Percentiles rank a stretch among this genome's conserved stretches.
These are phyloP conservation scores for Neurospora sp. DNA, from an alignment of 495 filamentous ascomycete genomes.

Conservation along the genomic window DNA sequence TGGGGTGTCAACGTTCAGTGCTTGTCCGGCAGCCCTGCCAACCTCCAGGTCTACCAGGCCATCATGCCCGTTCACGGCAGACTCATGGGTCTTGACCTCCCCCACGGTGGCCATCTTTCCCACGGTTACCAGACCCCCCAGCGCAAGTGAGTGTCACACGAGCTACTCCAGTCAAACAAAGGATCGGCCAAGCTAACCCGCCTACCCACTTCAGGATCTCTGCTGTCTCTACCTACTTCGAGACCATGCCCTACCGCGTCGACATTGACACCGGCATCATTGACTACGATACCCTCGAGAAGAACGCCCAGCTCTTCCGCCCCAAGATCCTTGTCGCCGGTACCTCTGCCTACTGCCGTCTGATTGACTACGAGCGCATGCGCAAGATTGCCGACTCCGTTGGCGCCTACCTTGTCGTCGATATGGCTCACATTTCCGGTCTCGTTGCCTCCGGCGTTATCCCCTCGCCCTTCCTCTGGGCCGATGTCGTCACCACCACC, in stretches of 20 bases:
- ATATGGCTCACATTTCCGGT: slow-evolving; percentile 99
- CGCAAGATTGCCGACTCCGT: slow-evolving; percentile 91
- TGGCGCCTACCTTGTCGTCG: slow-evolving; percentile 88
- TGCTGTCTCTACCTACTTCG: slow-evolving; percentile 87
- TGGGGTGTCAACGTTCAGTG: slow-evolving; percentile 99
- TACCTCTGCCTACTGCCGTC: slow-evolving; percentile 96
- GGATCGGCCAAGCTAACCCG: neutral
- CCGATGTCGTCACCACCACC: slow-evolving; percentile 96
- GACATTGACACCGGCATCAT: slow-evolving; percentile 90
- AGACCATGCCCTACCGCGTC: slow-evolving; percentile 89
- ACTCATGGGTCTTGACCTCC: slow-evolving; percentile 94
- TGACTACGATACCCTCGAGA: slow-evolving; percentile 88
- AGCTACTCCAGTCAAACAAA: neutral
- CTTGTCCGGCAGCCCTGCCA: slow-evolving; percentile 85
- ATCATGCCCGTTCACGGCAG: slow-evolving; percentile 95
- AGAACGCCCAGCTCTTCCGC: slow-evolving; percentile 87
- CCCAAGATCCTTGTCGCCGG: slow-evolving; percentile 94
- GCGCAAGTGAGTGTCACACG: slow-evolving; percentile 56
- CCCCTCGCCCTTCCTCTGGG: slow-evolving; percentile 84
- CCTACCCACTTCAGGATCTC: slow-evolving; percentile 56
- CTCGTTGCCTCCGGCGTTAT: slow-evolving; percentile 90
- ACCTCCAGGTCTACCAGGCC: slow-evolving; percentile 97
- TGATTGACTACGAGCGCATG: slow-evolving; percentile 96
- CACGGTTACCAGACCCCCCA: slow-evolving; percentile 95
- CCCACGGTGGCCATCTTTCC: slow-evolving; percentile 94